A percentile compares a stretch with the other conserved stretches of the same genome.
phyloP scores from a whole-genome alignment of 768 basidiomycete species.

The Mycena galopus region DNA sequence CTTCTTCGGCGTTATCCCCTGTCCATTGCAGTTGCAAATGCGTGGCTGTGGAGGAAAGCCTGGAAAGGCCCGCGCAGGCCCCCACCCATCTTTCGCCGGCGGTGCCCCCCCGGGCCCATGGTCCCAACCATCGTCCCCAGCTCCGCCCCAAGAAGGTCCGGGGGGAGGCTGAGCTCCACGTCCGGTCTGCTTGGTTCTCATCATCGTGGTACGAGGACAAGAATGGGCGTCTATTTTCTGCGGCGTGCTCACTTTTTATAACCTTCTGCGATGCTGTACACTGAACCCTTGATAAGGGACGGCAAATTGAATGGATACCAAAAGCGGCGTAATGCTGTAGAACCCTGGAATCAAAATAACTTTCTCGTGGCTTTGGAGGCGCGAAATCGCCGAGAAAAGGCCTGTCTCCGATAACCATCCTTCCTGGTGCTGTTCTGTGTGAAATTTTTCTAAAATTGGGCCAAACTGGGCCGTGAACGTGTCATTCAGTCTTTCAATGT shows the following conservation, averaged over 20 bases:
- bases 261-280: constrained; percentile 12
- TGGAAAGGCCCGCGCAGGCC: constrained; percentile 5
- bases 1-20: background rate
- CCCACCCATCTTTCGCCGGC: constrained; percentile 6
- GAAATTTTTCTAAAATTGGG: constrained; percentile 6
- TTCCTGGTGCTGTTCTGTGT: constrained; percentile 1
- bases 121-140: constrained; percentile 4
- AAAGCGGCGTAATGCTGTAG: constrained; percentile 10
- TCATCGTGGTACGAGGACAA: constrained; percentile 14
- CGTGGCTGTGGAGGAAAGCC: constrained; percentile 6
- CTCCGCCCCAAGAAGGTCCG: background rate
- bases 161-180: constrained; percentile 7
- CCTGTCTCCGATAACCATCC: constrained; percentile 11
- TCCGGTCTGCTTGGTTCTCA: constrained; percentile 11
- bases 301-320: constrained; percentile 11
- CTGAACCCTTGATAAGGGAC: constrained; percentile 8
- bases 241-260: constrained; percentile 7
- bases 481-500: constrained; percentile 9
- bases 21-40: background rate
- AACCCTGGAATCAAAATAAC: constrained; percentile 11
- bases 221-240: constrained; percentile 14
- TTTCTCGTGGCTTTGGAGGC: constrained; percentile 9
- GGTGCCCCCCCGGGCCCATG: background rate
- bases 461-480: constrained; percentile 3
- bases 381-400: constrained; percentile 9